Percentiles rank a stretch among this genome's conserved stretches.
Evolutionary conservation across 75 land plant species (phyloP).

Genomic region (Isoetes taiwanensis): DNA sequence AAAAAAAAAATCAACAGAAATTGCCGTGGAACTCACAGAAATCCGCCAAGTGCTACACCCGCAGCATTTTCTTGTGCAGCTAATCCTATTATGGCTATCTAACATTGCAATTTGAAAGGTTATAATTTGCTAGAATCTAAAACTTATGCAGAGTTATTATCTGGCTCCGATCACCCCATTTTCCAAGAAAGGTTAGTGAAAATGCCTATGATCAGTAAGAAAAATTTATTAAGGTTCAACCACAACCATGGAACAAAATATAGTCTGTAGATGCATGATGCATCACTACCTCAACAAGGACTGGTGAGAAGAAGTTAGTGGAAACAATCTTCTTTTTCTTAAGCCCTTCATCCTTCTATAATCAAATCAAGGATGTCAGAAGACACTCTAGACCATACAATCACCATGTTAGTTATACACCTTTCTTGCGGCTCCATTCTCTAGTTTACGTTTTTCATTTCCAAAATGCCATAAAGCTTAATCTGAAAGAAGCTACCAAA

Average conservation of each 20-base stretch:
- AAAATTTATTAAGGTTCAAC: neutral
- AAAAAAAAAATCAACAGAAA: too few relatives aligned
- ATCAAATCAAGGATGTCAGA: neutral
- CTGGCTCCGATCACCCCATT: slow-evolving; percentile 6
- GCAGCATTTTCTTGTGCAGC: slow-evolving; percentile 1
- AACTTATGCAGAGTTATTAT: neutral
- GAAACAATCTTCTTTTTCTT: neutral
- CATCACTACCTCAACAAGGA: neutral
- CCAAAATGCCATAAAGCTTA: neutral
- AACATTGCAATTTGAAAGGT: neutral
- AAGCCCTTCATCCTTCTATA: neutral
- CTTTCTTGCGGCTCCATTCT: too few relatives aligned
- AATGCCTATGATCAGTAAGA: neutral
- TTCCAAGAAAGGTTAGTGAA: neutral
- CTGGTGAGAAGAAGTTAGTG: neutral
- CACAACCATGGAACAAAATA: neutral
- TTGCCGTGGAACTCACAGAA: slow-evolving; percentile 7
- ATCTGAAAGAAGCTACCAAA: neutral
- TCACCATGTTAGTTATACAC: neutral
- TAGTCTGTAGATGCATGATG: neutral
- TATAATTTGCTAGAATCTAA: neutral
- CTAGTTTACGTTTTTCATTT: too few relatives aligned
- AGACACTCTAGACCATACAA: neutral
- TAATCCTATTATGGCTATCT: slow-evolving; percentile 9
- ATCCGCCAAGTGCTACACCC: slow-evolving; percentile 3